Evolutionary conservation across 2,329 filamentous ascomycete species (phyloP).

Genomic region (Akanthomyces lecanii): DNA sequence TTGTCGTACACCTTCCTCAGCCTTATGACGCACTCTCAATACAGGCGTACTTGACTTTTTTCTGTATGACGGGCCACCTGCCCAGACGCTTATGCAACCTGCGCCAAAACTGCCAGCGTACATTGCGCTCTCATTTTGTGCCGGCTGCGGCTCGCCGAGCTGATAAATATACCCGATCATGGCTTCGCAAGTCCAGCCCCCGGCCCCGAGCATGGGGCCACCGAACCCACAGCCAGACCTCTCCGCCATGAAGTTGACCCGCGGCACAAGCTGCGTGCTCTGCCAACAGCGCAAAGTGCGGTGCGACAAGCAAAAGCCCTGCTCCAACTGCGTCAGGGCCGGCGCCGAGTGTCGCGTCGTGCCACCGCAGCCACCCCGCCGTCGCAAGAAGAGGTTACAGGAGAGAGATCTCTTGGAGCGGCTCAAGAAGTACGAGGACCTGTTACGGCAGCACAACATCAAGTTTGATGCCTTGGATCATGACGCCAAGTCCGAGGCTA

Average conservation of each 20-base stretch:
- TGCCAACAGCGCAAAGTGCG: slow-evolving; percentile 75
- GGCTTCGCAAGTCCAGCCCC: slow-evolving; percentile 11
- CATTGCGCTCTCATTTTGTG: not conserved
- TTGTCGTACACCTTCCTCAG: not conserved
- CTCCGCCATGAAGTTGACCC: slow-evolving; percentile 50
- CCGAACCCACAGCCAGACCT: slow-evolving; percentile 31
- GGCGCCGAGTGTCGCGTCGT: slow-evolving; percentile 58
- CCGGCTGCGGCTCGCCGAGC: not conserved
- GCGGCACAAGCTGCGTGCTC: slow-evolving; percentile 61
- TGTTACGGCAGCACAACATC: slow-evolving; percentile 63
- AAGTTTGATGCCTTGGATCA: slow-evolving; percentile 43
- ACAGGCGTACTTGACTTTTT: not conserved
- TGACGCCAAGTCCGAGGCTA: slow-evolving; percentile 22
- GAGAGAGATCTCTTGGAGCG: slow-evolving; percentile 67
- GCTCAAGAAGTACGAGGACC: slow-evolving; percentile 62
- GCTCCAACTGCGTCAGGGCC: slow-evolving; percentile 63
- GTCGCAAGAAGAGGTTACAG: slow-evolving; percentile 60
- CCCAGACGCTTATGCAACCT: not conserved
- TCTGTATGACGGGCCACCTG: not conserved
- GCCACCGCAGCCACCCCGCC: slow-evolving; percentile 52
- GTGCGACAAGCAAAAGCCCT: slow-evolving; percentile 69
- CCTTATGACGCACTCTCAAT: slow-evolving; percentile 10
- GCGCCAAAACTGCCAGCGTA: not conserved
- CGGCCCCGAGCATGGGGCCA: slow-evolving; percentile 8
- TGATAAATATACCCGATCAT: slow-evolving; percentile 10